A percentile compares a stretch with the other conserved stretches of the same genome.
These are phyloP conservation scores for Chaetomium sp. DNA, from an alignment of 2,329 filamentous ascomycete species.

Conservation along the genomic window DNA sequence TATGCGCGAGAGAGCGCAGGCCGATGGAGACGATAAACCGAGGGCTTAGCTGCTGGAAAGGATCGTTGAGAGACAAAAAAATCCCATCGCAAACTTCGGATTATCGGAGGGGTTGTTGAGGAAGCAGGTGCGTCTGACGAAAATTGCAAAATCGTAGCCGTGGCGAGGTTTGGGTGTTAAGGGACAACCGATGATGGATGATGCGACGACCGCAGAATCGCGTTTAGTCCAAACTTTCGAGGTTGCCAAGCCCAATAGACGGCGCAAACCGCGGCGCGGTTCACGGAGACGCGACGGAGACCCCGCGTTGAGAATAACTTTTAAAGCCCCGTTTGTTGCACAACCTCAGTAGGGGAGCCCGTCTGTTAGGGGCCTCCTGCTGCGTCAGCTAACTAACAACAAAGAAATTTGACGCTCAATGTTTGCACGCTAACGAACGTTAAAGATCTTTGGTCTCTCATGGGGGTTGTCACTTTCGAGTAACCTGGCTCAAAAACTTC, in stretches of 20 bases:
- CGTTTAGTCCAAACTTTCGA: neutral
- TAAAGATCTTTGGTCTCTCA: too few species aligned
- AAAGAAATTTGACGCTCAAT: too few species aligned
- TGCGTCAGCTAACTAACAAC: too few species aligned
- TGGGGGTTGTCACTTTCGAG: too few species aligned
- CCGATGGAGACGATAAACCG: neutral
- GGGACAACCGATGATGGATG: neutral
- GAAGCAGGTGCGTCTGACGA: neutral
- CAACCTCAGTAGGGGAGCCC: too few species aligned
- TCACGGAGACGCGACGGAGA: slow-evolving; percentile 3
- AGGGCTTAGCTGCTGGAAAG: neutral
- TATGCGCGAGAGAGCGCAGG: neutral
- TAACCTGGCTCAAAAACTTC: too few species aligned
- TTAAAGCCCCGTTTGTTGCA: slow-evolving; percentile 1
- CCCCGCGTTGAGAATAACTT: neutral
- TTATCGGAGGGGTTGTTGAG: neutral
- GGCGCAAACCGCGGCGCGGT: slow-evolving; percentile 1
- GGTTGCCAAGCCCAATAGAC: slow-evolving; percentile 1
- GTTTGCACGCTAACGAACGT: too few species aligned
- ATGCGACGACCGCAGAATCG: slow-evolving; percentile 1
- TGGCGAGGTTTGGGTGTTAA: neutral
- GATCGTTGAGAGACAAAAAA: neutral
- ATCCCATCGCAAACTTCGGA: slow-evolving; percentile 1
- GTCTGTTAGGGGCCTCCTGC: too few species aligned
- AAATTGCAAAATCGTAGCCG: neutral